phyloP scores from a whole-genome alignment of 2,329 filamentous ascomycete genomes.

The Diaporthe eres region DNA sequence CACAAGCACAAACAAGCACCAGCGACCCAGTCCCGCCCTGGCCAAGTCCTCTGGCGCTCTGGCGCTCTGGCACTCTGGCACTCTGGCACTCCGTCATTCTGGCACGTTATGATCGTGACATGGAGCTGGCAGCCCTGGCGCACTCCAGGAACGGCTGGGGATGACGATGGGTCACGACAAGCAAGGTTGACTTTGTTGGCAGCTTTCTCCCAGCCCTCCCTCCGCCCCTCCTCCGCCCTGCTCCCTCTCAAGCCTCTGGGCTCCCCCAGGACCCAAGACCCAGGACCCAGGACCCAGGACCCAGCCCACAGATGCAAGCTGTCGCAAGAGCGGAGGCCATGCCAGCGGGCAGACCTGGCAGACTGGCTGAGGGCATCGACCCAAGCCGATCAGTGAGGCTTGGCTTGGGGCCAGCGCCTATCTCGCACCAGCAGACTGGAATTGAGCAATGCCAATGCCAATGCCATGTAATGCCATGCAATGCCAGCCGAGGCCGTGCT shows the following conservation, averaged over 20 bases:
- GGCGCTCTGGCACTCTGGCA: not conserved
- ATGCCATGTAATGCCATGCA: slow-evolving; percentile 22
- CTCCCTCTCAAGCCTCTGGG: slow-evolving; percentile 9
- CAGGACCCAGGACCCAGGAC: slow-evolving; percentile 3
- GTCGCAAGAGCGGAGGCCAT: slow-evolving; percentile 22
- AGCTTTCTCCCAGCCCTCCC: not conserved
- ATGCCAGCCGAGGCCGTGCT: slow-evolving; percentile 25
- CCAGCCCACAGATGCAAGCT: slow-evolving; percentile 4
- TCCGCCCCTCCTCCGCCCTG: slow-evolving; percentile 14
- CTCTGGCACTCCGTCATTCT: not conserved
- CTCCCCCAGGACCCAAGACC: not conserved
- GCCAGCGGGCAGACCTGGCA: slow-evolving; percentile 8
- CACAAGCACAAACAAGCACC: not conserved
- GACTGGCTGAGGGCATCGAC: slow-evolving; percentile 17
- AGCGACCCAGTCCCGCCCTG: not conserved
- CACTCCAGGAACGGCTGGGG: not conserved
- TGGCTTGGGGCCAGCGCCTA: slow-evolving; percentile 23
- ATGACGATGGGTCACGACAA: slow-evolving; percentile 17
- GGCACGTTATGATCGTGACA: not conserved
- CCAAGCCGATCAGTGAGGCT: slow-evolving; percentile 20
- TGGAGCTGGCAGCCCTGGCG: not conserved
- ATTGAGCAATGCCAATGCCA: slow-evolving; percentile 28
- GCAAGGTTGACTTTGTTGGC: slow-evolving; percentile 5
- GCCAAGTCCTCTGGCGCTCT: not conserved
- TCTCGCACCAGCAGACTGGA: slow-evolving; percentile 24